A percentile compares a stretch with the other conserved stretches of the same genome.
These are phyloP conservation scores for Penicillium arizonense DNA, from an alignment of 495 filamentous ascomycete species.

Conservation along the genomic window DNA sequence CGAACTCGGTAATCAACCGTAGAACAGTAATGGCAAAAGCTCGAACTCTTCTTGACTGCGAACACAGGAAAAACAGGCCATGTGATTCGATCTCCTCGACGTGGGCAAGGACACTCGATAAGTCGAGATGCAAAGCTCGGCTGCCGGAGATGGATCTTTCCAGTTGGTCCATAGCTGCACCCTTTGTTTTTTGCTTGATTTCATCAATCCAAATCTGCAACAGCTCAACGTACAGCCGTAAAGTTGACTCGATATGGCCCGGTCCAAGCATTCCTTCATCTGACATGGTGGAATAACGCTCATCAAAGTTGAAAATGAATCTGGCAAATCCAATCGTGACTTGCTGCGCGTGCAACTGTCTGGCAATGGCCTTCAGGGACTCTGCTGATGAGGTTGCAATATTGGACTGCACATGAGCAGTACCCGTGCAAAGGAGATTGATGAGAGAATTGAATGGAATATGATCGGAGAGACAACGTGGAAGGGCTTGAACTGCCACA, in stretches of 20 bases:
- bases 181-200: constrained; percentile 81
- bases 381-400: constrained; percentile 90
- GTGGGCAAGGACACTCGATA: constrained; percentile 82
- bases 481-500: constrained; percentile 92
- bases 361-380: constrained; percentile 91
- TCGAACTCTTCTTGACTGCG: constrained; percentile 85
- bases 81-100: constrained; percentile 97
- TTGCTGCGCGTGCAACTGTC: constrained; percentile 89
- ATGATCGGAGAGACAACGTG: constrained; percentile 84
- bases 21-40: constrained; percentile 90
- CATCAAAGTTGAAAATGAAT: constrained; percentile 98
- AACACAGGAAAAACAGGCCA: constrained; percentile 97
- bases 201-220: constrained; percentile 97
- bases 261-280: constrained; percentile 96
- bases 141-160: constrained; percentile 56
- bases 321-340: constrained; percentile 95
- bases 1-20: constrained; percentile 89
- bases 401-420: constrained; percentile 88
- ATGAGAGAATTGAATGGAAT: constrained; percentile 93
- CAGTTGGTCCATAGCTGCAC: constrained; percentile 59
- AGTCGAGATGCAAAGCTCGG: constrained; percentile 72
- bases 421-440: constrained; percentile 94
- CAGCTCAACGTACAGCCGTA: constrained; percentile 89
- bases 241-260: constrained; percentile 90
- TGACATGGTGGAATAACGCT: constrained; percentile 94